Evolutionary conservation across 225 moss, liverwort and hornwort species (phyloP), one percentile per base, ranked within the genome.

Genomic region (Straminergon stramineum): DNA sequence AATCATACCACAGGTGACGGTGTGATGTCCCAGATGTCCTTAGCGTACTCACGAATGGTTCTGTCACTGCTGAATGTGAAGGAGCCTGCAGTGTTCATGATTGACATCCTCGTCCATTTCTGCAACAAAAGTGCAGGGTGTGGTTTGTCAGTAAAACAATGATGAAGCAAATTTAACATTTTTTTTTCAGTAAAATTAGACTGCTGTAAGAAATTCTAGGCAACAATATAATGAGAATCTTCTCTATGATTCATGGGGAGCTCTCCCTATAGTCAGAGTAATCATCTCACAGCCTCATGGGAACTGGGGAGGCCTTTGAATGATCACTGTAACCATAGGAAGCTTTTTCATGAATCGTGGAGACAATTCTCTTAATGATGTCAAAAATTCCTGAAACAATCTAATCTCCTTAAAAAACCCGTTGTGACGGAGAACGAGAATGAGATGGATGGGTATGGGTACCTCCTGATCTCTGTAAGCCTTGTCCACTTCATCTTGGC

Each of bases 51-150:
- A 45, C 92, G 97, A 74, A 99, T 99, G 21, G 99, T 99, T 61
- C 99, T 95, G 76, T 99, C 99, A 79, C 99, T 99, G 93, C 96
- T 99, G 89, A 97, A 99, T 58, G 94, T 94, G 77, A 95, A 91
- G 23, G 97, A 97, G 73, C 99, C 99, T 67, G 99, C 96, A 23
- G 96, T 96, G 89, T 99, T 99, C 89, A 99, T 90, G 70, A 99
- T 97, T 35, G 97, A 99, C 99, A 99, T 97, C 92, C 82, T 99
- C 28, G 96, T 97, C 99, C 99, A 97, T 85, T 92, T 96, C 97
- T 99, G 96, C 90, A 90, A 56, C 88, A 34, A 77, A 53, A 57
- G 6, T 17, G 61, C 27, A 75, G 34, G 39, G 74, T 24, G 45
- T 31, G 34, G 26, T 28, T 64, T 76, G 14, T 76, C 64, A 86